Conservation (phyloP, 352 stramenopile genomes). For the Globisporangium acanthophoron region DNA sequence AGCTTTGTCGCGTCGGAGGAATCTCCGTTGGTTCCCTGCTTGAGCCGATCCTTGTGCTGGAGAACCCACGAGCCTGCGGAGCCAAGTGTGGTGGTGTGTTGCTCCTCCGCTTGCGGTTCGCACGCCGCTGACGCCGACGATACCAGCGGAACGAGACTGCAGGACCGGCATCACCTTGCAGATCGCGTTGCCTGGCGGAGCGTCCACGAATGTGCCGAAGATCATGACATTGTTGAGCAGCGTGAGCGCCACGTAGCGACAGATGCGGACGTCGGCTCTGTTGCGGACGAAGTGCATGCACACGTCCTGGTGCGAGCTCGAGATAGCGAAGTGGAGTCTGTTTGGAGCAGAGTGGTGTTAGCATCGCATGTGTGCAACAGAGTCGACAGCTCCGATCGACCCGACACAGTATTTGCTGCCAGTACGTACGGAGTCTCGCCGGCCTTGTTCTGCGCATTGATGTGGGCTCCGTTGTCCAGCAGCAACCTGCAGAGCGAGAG, state of each 20-base stretch:
- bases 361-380: no score
- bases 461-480: constrained; percentile 57
- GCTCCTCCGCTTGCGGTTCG: neutral
- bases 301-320: constrained; percentile 66
- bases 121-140: neutral
- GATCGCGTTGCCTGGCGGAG: constrained; percentile 29
- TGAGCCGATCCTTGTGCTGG: neutral
- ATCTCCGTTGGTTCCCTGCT: neutral
- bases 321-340: constrained; percentile 79
- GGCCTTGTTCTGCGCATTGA: constrained; percentile 74
- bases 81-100: neutral
- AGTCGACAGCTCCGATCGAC: neutral
- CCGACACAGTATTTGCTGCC: neutral
- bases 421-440: constrained; percentile 66
- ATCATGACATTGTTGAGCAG: constrained; percentile 48
- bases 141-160: constrained; percentile 27
- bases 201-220: constrained; percentile 57
- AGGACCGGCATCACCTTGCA: constrained; percentile 62
- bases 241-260: constrained; percentile 49
- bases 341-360: neutral
- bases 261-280: constrained; percentile 59
- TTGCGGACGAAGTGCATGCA: constrained; percentile 52
- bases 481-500: constrained; percentile 57
- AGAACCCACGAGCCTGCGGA: neutral
- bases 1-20: neutral